Conservation (phyloP, 148 eudicot species). For the Suaeda aralocaspica region DNA sequence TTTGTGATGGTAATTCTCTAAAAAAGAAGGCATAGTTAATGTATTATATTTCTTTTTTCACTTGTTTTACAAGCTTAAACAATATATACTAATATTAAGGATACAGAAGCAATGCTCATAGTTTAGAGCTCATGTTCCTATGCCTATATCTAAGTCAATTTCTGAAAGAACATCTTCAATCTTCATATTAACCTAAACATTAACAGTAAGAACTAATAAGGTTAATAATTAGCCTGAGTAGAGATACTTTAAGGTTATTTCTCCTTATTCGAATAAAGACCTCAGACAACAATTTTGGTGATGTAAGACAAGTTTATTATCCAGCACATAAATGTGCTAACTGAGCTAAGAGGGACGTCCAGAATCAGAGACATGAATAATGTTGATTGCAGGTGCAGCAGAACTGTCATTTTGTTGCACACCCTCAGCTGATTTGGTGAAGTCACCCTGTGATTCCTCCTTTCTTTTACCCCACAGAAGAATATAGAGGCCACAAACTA, state of each 20-base stretch:
- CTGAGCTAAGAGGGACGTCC: neutral
- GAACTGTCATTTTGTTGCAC: slow-evolving; percentile 13
- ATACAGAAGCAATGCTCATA: neutral
- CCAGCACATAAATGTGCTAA: neutral
- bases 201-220: too few relatives aligned
- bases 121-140: neutral
- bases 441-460: neutral
- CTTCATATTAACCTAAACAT: too few relatives aligned
- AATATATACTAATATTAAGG: neutral
- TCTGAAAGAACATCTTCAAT: too few relatives aligned
- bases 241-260: too few relatives aligned
- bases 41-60: too few relatives aligned
- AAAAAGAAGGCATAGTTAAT: neutral
- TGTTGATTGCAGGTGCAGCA: slow-evolving; percentile 9
- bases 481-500: slow-evolving; percentile 46
- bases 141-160: too few relatives aligned
- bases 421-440: slow-evolving; percentile 23
- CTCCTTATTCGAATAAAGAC: neutral
- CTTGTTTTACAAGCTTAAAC: too few relatives aligned
- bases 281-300: neutral
- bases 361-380: slow-evolving; percentile 7
- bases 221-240: too few relatives aligned
- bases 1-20: neutral
- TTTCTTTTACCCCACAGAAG: slow-evolving; percentile 62
- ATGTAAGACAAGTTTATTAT: neutral